These are phyloP conservation scores for Primulina tabacum DNA, from an alignment of 257 asterid genomes.

Conservation along the genomic window DNA sequence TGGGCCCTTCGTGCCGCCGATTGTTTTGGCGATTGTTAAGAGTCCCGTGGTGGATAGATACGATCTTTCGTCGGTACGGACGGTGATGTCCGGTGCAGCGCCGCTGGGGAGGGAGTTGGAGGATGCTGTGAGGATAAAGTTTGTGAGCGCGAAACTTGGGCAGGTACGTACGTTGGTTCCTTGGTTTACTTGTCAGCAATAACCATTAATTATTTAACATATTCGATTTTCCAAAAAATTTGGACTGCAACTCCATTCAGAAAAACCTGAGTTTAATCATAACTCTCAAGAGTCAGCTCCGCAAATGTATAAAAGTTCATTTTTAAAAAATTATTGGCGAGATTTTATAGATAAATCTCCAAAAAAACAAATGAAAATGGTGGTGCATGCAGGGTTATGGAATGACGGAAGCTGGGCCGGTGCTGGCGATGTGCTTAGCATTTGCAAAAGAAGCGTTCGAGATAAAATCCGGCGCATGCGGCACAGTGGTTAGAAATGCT, in stretches of 20 bases:
- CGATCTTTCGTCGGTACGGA: conserved; percentile 74
- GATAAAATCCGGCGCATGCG: conserved; percentile 89
- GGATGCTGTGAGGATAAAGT: conserved; percentile 72
- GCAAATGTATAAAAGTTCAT: too few species aligned
- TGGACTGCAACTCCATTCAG: too few species aligned
- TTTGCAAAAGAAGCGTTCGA: conserved; percentile 78
- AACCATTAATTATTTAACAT: too few species aligned
- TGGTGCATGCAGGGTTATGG: conserved; percentile 74
- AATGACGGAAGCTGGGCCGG: conserved; percentile 97
- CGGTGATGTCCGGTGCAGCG: conserved; percentile 96
- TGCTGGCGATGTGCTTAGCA: conserved; percentile 85
- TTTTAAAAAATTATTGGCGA: too few species aligned
- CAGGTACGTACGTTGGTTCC: conserved; percentile 45
- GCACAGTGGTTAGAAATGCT: conserved; percentile 86
- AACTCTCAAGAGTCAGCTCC: too few species aligned
- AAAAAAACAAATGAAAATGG: not conserved
- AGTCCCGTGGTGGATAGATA: conserved; percentile 67
- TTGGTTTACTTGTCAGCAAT: not conserved
- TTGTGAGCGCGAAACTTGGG: conserved; percentile 79
- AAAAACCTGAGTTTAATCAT: too few species aligned
- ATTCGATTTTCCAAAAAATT: too few species aligned
- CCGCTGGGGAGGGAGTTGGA: conserved; percentile 94
- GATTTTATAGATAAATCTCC: too few species aligned
- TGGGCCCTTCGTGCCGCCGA: conserved; percentile 94
- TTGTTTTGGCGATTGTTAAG: conserved; percentile 69